phyloP scores from a whole-genome alignment of 192 early-diverging fungal genomes.

The Lobulomyces angularis region DNA sequence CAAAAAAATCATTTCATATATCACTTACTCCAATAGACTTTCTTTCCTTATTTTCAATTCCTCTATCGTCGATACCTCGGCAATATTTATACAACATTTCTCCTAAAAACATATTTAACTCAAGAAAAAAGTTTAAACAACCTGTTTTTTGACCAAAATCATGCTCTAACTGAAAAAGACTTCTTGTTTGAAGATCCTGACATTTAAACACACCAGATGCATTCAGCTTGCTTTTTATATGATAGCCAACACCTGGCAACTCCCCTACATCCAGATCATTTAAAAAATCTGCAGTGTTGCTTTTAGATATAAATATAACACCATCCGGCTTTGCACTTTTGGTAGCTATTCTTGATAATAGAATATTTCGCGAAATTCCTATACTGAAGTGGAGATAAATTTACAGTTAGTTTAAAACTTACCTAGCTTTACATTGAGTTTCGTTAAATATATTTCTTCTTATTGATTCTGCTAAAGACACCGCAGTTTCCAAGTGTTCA shows the following conservation, averaged over 20 bases:
- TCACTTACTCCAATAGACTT: conserved; percentile 75
- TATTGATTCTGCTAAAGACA: conserved; percentile 17
- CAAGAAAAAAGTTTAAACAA: too few species aligned
- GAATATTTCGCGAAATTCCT: conserved; percentile 60
- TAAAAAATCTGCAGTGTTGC: conserved; percentile 9
- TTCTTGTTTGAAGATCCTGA: conserved; percentile 16
- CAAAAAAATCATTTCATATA: conserved; percentile 54
- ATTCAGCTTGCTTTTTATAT: conserved; percentile 27
- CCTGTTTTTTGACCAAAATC: conserved; percentile 66
- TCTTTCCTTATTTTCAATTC: conserved; percentile 48
- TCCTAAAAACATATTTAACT: too few species aligned
- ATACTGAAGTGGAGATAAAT: conserved; percentile 31
- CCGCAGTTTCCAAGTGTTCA: conserved; percentile 3
- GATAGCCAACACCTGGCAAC: conserved; percentile 52
- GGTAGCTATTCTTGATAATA: conserved; percentile 65
- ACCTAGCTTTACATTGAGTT: conserved; percentile 3
- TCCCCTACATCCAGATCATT: conserved; percentile 18
- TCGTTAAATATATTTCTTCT: conserved; percentile 11
- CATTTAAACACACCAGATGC: conserved; percentile 18
- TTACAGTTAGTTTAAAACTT: background rate
- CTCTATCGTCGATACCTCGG: conserved; percentile 62
- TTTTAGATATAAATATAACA: conserved; percentile 3
- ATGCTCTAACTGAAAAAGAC: conserved; percentile 30
- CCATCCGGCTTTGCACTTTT: conserved; percentile 61
- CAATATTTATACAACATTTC: conserved; percentile 53